phyloP scores from a whole-genome alignment of 108 stramenopile species.

The Fistulifera pelliculosa region DNA sequence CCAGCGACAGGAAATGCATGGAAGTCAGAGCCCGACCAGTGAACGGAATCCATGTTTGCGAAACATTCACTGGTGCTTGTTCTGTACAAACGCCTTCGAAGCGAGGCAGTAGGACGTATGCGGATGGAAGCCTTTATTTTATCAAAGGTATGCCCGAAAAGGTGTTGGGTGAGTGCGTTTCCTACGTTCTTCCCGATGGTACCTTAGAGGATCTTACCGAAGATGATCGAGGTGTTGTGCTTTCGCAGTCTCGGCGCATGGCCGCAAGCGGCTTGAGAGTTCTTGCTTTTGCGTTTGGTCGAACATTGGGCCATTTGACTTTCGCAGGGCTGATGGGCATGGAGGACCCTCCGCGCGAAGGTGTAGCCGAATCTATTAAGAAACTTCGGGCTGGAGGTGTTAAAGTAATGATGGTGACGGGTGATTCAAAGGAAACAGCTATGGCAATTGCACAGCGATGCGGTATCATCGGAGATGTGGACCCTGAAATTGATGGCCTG shows the following conservation, averaged over 20 bases:
- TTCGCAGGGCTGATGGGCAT: constrained; percentile 91
- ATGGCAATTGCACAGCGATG: constrained; percentile 83
- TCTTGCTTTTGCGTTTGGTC: constrained; percentile 83
- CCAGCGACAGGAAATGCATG: constrained; percentile 91
- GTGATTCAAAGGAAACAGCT: constrained; percentile 93
- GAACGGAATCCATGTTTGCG: constrained; percentile 58
- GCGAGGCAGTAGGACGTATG: neutral
- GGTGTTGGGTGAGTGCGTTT: constrained; percentile 68
- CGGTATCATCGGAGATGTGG: constrained; percentile 59
- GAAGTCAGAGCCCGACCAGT: constrained; percentile 81
- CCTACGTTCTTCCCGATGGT: constrained; percentile 46
- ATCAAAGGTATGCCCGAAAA: constrained; percentile 95
- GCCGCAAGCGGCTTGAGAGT: constrained; percentile 81
- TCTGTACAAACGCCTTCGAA: neutral
- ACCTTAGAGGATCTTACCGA: constrained; percentile 42
- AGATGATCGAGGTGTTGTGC: constrained; percentile 29
- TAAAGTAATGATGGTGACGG: constrained; percentile 94
- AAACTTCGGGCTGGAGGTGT: constrained; percentile 77
- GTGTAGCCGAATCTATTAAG: constrained; percentile 69
- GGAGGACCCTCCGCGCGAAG: constrained; percentile 88
- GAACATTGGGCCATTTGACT: constrained; percentile 28
- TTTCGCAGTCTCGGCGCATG: constrained; percentile 60
- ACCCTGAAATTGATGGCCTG: constrained; percentile 2
- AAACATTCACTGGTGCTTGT: constrained; percentile 47
- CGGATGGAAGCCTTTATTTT: constrained; percentile 62